These are phyloP conservation scores for Skeletonema grethae DNA, from an alignment of 108 stramenopile species.

Conservation along the genomic window DNA sequence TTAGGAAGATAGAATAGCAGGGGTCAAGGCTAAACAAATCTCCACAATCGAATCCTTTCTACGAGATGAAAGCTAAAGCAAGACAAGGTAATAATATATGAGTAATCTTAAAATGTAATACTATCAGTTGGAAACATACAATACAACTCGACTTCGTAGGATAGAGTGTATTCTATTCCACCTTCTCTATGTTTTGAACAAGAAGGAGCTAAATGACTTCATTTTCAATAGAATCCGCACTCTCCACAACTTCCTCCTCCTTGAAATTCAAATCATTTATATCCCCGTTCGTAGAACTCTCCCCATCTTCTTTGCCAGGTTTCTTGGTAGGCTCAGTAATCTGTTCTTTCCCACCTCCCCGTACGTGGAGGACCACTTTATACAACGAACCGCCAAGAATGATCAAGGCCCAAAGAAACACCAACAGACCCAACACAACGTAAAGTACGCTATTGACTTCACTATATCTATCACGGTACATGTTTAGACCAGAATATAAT, in stretches of 20 bases:
- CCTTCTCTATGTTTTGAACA: background rate
- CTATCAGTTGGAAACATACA: too few relatives aligned
- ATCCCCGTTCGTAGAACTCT: background rate
- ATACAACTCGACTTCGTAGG: too few relatives aligned
- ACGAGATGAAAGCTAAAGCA: background rate
- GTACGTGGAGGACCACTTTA: conserved; percentile 13
- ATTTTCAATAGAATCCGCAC: background rate
- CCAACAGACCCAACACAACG: conserved; percentile 15
- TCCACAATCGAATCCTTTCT: background rate
- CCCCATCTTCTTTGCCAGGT: background rate
- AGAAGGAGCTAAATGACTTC: background rate
- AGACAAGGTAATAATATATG: conserved; percentile 2
- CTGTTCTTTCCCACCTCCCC: background rate
- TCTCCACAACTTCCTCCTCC: background rate
- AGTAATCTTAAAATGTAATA: background rate
- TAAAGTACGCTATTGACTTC: conserved; percentile 12
- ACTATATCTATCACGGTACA: conserved; percentile 30
- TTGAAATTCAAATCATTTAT: conserved; percentile 1
- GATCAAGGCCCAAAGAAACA: conserved; percentile 18
- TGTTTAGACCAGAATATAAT: conserved; percentile 28
- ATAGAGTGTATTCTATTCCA: background rate
- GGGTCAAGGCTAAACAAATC: background rate
- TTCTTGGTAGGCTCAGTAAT: background rate
- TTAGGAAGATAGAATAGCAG: background rate
- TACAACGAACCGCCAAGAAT: conserved; percentile 32